Conservation (phyloP, 768 basidiomycete genomes). For the Dentipellis fragilis region DNA sequence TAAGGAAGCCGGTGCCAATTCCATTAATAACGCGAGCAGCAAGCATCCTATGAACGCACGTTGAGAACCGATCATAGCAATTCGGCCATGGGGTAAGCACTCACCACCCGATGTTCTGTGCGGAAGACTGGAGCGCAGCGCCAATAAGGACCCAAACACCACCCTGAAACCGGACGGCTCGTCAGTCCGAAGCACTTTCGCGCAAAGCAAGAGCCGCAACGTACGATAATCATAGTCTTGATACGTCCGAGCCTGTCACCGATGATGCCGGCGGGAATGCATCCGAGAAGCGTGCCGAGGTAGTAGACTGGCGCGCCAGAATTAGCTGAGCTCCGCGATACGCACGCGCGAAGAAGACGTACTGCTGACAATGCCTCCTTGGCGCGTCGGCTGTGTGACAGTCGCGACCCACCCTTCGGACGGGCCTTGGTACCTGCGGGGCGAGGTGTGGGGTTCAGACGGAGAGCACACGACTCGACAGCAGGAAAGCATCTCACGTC, state of each 20-base stretch:
- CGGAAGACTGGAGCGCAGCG: conserved; percentile 31
- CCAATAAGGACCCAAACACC: conserved; percentile 31
- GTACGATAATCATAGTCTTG: conserved; percentile 27
- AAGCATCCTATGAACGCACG: conserved; percentile 26
- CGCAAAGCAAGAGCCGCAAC: not conserved
- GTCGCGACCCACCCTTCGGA: conserved; percentile 33
- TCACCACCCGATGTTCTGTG: conserved; percentile 32
- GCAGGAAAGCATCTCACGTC: conserved; percentile 13
- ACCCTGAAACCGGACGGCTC: conserved; percentile 16
- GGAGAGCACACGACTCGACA: not conserved
- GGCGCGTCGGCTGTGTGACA: conserved; percentile 31
- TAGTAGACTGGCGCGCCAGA: conserved; percentile 26
- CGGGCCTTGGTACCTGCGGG: conserved; percentile 24
- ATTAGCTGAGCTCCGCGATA: not conserved
- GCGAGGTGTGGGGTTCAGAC: not conserved
- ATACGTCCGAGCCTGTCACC: conserved; percentile 32
- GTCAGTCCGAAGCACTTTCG: not conserved
- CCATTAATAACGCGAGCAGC: conserved; percentile 35
- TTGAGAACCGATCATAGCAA: not conserved
- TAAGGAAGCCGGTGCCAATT: conserved; percentile 33
- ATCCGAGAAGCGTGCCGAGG: conserved; percentile 31
- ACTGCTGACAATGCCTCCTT: conserved; percentile 37
- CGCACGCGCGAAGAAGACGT: conserved; percentile 4
- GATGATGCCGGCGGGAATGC: conserved; percentile 29
- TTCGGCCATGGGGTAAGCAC: conserved; percentile 1